Evolutionary conservation across 768 basidiomycete species (phyloP), one percentile per base, ranked within the genome.

Genomic region (Auricularia sp.): DNA sequence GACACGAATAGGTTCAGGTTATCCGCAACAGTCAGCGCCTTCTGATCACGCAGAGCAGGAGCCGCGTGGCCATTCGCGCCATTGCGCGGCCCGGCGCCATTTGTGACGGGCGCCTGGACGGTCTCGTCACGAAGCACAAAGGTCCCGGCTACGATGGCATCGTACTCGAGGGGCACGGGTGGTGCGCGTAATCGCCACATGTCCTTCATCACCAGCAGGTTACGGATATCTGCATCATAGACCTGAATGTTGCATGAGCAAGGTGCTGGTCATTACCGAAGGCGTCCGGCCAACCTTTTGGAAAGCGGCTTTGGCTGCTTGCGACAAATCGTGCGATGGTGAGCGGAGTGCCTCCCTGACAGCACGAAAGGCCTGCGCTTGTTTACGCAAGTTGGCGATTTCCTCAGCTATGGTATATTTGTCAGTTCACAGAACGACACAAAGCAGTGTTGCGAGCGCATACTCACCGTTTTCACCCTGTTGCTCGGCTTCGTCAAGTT

Each of bases 161-260:
- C 86, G 70, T 87, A 94, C 65, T 90, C 86, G 34, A 99, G 82
- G 1, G 95, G 87, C 0, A 82, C 84, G 1, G 97, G 97, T 62
- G 88, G 89, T n/a, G 87, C 84, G 47, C 96, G 83, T 5, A 89
- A 84, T 37, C 87, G 87, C 97, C 97, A 99, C 94, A 99, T 98
- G 70, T 98, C 97, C 14, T 85, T 76, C 97, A 99, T 99, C 18
- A 83, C 84, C 36, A 99, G 79, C 0, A 99, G 81, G 64, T 96
- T 93, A 62, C 83, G 81, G 69, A 98, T 93, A 70, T 99, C 97
- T 2, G 82, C 74, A 64, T 86, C 81, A 79, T 95, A 99, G 18
- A 97, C 91, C 94, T 97, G 70, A 7, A 11, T 63, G 42, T 42
- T 2, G 39, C 39, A 4, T 29, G 7, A 45, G 34, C 65, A 14